Conservation (phyloP, 73 alveolate genomes). For the Uronychia setigera region DNA sequence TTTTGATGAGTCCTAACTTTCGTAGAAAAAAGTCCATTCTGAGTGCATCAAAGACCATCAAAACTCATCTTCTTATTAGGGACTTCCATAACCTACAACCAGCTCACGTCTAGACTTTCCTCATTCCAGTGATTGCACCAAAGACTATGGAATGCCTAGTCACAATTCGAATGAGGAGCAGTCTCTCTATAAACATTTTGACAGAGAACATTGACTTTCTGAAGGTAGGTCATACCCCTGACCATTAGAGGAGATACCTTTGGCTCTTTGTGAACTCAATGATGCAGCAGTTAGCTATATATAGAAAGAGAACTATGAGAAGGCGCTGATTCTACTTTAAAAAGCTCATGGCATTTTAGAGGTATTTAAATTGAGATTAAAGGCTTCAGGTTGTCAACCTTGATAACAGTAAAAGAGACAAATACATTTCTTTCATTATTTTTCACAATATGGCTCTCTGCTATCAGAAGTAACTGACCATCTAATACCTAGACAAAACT, state of each 20-base stretch:
- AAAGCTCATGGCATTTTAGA: conserved; percentile 72
- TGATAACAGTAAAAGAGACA: conserved; percentile 43
- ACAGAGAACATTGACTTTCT: conserved; percentile 56
- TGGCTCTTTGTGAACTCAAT: conserved; percentile 60
- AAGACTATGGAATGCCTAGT: not conserved
- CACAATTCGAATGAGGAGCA: conserved; percentile 16
- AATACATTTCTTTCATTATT: conserved; percentile 17
- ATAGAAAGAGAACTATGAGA: conserved; percentile 52
- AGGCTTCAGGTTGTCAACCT: conserved; percentile 30
- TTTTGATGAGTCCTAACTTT: no score
- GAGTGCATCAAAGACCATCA: no score
- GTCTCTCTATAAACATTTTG: conserved; percentile 42
- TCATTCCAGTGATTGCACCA: not conserved
- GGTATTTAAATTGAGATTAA: conserved; percentile 13
- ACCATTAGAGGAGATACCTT: conserved; percentile 58
- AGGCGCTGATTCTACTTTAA: conserved; percentile 61
- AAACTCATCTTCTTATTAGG: no score
- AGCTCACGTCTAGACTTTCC: not conserved
- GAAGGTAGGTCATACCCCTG: conserved; percentile 3
- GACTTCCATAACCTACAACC: no score
- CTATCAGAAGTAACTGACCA: conserved; percentile 44
- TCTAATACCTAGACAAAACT: conserved; percentile 10
- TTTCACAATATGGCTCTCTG: conserved; percentile 63
- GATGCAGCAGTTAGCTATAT: conserved; percentile 49
- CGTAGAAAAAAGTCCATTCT: no score